Evolutionary conservation across 2,329 filamentous ascomycete species (phyloP), one percentile per base, ranked within the genome.

Genomic region (Septoria linicola): DNA sequence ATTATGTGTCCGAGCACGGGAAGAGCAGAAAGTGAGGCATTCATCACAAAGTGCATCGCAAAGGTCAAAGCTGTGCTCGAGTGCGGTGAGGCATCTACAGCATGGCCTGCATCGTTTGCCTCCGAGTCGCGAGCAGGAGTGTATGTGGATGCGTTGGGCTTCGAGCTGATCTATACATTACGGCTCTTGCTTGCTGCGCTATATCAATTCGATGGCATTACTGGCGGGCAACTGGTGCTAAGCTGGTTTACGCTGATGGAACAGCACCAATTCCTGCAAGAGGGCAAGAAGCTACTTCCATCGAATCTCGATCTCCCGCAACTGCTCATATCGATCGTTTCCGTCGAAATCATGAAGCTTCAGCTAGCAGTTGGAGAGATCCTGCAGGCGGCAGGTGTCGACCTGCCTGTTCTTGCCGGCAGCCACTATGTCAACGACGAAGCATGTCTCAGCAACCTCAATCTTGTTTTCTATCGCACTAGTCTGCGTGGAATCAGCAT

Each of bases 181-280:
- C 79, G 43, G 68, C 74, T 31, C 72, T 76, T 40, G 80, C 88
- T 60, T 75, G 82, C 10, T 74, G 82, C 13, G 76, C 80, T 14
- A 8, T 61, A 62, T 31, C 41, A 55, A 8, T 49, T 59, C 23
- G 49, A 61, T n/a, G 50, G 42, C 5, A 50, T 61, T 13, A 51
- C 61, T 1, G 48, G 54, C n/a, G 41, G 59, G 4, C 73, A 78
- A 11, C 69, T 83, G 5, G 76, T 90, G 14, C 73, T 81, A 32
- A 76, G 80, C 57, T 95, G 89, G 89, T 89, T 91, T 61, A 73
- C 78, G n/a, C 72, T 91, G 42, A 84, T 91, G 76, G 75, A 79
- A 35, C 75, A 80, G 11, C 84, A 81, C 63, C 73, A 72, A 43
- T 96, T 95, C 64, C 79, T 96, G 57, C 80, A 85, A 51, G 73